Conservation (phyloP, 768 basidiomycete genomes). For the Boletus bicolor region DNA sequence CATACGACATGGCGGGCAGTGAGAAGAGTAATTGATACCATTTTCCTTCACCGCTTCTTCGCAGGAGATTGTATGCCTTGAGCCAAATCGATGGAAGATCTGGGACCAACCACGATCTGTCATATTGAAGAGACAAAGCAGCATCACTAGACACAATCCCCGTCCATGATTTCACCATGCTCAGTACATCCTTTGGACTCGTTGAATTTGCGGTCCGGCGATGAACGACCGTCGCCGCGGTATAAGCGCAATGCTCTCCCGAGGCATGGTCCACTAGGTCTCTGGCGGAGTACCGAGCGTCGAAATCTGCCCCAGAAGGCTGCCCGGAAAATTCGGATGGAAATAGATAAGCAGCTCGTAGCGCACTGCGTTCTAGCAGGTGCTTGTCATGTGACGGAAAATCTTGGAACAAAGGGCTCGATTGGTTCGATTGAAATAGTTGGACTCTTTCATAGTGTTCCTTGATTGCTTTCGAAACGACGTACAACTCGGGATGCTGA, state of each 20-base stretch:
- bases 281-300: slow-evolving; percentile 13
- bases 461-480: slow-evolving; percentile 28
- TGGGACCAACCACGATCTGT: slow-evolving; percentile 27
- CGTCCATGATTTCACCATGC: slow-evolving; percentile 10
- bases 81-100: slow-evolving; percentile 26
- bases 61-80: slow-evolving; percentile 27
- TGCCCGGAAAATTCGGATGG: slow-evolving; percentile 9
- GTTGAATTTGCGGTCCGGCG: neutral
- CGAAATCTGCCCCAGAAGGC: neutral
- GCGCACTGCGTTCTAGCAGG: slow-evolving; percentile 18
- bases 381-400: slow-evolving; percentile 6
- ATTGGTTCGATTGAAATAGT: slow-evolving; percentile 4
- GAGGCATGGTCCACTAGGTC: neutral
- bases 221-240: slow-evolving; percentile 10
- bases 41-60: slow-evolving; percentile 4
- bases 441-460: slow-evolving; percentile 20
- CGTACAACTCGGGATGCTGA: slow-evolving; percentile 33
- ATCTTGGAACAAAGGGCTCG: neutral
- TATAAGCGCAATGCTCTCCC: slow-evolving; percentile 18
- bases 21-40: slow-evolving; percentile 29
- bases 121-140: slow-evolving; percentile 22
- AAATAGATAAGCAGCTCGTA: slow-evolving; percentile 14
- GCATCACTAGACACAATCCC: neutral
- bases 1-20: slow-evolving; percentile 33
- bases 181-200: neutral